Conservation (phyloP, 2,329 filamentous ascomycete genomes). For the Xylaria arbuscula region DNA sequence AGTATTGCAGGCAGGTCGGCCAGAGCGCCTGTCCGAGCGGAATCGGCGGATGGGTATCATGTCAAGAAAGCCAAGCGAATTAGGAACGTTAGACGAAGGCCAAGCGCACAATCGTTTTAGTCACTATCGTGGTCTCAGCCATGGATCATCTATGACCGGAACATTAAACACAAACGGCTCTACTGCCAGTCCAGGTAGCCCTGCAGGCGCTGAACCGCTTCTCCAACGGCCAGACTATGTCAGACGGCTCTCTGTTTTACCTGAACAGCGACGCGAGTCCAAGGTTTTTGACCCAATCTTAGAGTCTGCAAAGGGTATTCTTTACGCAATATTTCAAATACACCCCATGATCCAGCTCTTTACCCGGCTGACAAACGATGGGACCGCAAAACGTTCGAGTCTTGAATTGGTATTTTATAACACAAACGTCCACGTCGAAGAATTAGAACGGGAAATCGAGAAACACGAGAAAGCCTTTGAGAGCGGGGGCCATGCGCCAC, state of each 20-base stretch:
- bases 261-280: conserved; percentile 71
- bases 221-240: conserved; percentile 71
- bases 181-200: conserved; percentile 67
- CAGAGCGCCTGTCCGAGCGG: conserved; percentile 65
- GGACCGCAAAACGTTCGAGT: conserved; percentile 69
- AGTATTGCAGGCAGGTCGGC: conserved; percentile 60
- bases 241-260: conserved; percentile 70
- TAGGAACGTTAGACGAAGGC: conserved; percentile 71
- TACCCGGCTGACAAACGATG: conserved; percentile 70
- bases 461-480: conserved; percentile 66
- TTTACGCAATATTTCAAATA: conserved; percentile 75
- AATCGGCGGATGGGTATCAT: conserved; percentile 73
- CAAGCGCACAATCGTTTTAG: conserved; percentile 73
- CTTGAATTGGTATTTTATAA: conserved; percentile 76
- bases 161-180: conserved; percentile 52
- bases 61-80: conserved; percentile 68
- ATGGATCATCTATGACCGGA: conserved; percentile 75
- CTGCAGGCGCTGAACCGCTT: conserved; percentile 62
- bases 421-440: conserved; percentile 73
- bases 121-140: conserved; percentile 73
- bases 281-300: conserved; percentile 70
- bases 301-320: conserved; percentile 73
- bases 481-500: conserved; percentile 59
- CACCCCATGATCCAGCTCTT: conserved; percentile 75
- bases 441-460: conserved; percentile 73